These are phyloP conservation scores for Cytospora leucostoma DNA, from an alignment of 2,329 filamentous ascomycete species.

Conservation along the genomic window DNA sequence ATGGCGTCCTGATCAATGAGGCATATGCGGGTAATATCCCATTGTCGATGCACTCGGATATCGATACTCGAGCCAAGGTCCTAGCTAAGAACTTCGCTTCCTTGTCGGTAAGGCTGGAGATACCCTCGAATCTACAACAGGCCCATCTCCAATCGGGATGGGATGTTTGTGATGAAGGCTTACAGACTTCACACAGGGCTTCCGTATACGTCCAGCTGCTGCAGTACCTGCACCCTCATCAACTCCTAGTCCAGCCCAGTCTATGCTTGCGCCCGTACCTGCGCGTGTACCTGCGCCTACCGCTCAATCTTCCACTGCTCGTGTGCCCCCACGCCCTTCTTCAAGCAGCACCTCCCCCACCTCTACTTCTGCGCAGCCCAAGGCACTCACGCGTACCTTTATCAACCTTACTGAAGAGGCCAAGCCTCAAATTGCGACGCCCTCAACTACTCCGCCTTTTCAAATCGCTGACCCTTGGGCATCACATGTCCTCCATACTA, in stretches of 20 bases:
- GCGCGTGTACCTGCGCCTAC: neutral
- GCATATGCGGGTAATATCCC: neutral
- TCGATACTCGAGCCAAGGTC: neutral
- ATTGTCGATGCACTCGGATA: neutral
- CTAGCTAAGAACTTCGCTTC: constrained; percentile 1
- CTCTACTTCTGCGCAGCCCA: neutral
- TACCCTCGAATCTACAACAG: neutral
- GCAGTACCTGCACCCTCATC: neutral
- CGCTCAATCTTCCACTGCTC: neutral
- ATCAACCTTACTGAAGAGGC: neutral
- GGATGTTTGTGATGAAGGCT: neutral
- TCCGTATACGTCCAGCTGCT: neutral
- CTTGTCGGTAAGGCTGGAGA: constrained; percentile 18
- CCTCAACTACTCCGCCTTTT: neutral
- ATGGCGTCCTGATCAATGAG: neutral
- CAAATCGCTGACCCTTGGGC: neutral
- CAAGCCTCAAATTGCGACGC: neutral
- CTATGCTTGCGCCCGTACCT: neutral
- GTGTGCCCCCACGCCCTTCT: neutral
- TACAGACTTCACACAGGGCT: constrained; percentile 13
- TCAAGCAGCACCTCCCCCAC: neutral
- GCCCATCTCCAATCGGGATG: too few relatives aligned
- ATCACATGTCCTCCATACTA: neutral
- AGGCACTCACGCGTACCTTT: neutral
- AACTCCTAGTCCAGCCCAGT: neutral